Evolutionary conservation across 2,329 filamentous ascomycete species (phyloP).

Genomic region (Alternaria burnsii): DNA sequence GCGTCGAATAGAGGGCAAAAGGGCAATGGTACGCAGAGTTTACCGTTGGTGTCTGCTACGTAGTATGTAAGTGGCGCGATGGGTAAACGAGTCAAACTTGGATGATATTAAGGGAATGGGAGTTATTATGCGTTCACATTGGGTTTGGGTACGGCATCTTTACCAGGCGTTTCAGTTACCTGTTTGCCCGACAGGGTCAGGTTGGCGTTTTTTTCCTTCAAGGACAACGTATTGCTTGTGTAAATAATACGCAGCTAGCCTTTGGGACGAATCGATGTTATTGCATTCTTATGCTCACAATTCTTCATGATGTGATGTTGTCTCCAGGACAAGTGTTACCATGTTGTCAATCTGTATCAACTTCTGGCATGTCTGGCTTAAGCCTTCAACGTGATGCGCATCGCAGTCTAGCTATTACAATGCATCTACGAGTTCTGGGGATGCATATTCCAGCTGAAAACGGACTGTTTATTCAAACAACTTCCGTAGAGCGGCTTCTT

Average conservation of each 20-base stretch:
- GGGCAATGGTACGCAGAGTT: conserved; percentile 25
- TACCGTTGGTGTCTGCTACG: conserved; percentile 42
- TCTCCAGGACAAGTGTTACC: too few relatives aligned
- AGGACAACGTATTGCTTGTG: not conserved
- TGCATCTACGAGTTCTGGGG: not conserved
- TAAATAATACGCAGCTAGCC: not conserved
- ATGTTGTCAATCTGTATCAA: too few relatives aligned
- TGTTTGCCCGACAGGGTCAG: conserved; percentile 22
- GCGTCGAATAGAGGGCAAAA: conserved; percentile 18
- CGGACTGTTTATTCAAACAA: not conserved
- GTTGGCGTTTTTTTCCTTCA: conserved; percentile 7
- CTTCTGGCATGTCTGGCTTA: too few relatives aligned
- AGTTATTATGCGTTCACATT: not conserved
- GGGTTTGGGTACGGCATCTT: not conserved
- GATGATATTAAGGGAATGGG: not conserved
- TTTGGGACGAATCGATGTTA: not conserved
- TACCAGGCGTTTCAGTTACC: not conserved
- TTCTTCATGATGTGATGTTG: not conserved
- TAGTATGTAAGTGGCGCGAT: conserved; percentile 19
- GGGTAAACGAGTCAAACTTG: conserved; percentile 8
- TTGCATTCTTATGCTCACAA: not conserved
- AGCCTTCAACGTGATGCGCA: too few relatives aligned
- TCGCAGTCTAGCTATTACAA: not conserved
- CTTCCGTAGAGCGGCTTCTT: not conserved
- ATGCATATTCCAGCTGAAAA: not conserved